Conservation (phyloP, 1,284 basidiomycete species). For the Wolfiporia cocos region DNA sequence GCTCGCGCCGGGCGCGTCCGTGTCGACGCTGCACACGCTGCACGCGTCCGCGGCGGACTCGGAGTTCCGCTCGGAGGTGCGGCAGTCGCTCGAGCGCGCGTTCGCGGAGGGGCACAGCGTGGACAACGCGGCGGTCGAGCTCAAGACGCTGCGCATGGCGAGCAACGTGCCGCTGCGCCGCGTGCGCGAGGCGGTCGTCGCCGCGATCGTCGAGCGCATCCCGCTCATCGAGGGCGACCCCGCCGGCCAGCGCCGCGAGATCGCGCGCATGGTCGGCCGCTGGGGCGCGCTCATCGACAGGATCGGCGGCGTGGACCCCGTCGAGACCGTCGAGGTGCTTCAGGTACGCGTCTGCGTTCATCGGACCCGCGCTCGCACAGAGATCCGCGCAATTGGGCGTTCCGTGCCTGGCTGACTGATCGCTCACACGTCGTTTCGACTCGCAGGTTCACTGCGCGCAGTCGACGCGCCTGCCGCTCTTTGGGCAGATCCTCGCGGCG, state of each 20-base stretch:
- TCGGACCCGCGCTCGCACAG: slow-evolving; percentile 26
- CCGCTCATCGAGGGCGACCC: slow-evolving; percentile 47
- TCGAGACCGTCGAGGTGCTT: slow-evolving; percentile 64
- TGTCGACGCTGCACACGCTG: slow-evolving; percentile 22
- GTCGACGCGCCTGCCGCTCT: slow-evolving; percentile 55
- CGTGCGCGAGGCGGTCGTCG: slow-evolving; percentile 77
- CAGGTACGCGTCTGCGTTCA: slow-evolving; percentile 42
- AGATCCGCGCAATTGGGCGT: too few species aligned
- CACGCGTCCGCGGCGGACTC: slow-evolving; percentile 40
- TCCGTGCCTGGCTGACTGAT: too few species aligned
- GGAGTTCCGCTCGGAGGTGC: slow-evolving; percentile 78
- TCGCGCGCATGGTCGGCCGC: slow-evolving; percentile 48
- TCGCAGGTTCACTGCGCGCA: slow-evolving; percentile 44
- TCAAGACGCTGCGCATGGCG: slow-evolving; percentile 93
- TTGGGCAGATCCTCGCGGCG: slow-evolving; percentile 70
- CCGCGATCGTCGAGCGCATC: slow-evolving; percentile 65
- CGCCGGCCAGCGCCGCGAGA: slow-evolving; percentile 52
- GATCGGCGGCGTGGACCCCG: slow-evolving; percentile 71
- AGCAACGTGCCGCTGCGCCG: slow-evolving; percentile 78
- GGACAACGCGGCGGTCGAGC: slow-evolving; percentile 87
- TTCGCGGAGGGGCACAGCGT: slow-evolving; percentile 88
- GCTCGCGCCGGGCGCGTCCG: slow-evolving; percentile 30
- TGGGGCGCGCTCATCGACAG: slow-evolving; percentile 71
- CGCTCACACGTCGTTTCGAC: slow-evolving; percentile 5
- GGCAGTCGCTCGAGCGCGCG: slow-evolving; percentile 80